Percentiles rank a stretch among this genome's conserved stretches.
Conservation (phyloP, 768 basidiomycete species). For the Serendipita vermifera region DNA sequence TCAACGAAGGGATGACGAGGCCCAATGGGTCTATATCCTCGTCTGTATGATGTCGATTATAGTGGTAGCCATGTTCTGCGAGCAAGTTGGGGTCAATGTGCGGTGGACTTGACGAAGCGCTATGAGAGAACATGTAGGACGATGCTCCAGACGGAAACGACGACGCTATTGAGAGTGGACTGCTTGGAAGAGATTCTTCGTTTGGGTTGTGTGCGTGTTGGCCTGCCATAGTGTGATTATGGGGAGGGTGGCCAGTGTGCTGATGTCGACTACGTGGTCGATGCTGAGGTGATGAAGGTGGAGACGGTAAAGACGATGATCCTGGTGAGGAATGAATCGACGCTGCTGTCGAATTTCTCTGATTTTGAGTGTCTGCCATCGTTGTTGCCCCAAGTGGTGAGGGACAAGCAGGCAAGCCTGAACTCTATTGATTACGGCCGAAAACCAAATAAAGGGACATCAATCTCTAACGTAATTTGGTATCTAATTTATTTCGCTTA, state of each 20-base stretch:
- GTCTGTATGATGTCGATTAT: background rate
- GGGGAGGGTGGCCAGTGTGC: background rate
- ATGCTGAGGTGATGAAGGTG: background rate
- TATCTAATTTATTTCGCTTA: too few relatives aligned
- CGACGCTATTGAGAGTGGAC: constrained; percentile 4
- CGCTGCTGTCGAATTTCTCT: background rate
- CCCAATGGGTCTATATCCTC: background rate
- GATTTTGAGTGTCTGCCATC: background rate
- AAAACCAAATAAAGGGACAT: too few relatives aligned
- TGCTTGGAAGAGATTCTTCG: background rate
- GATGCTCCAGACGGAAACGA: background rate
- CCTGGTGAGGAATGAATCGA: constrained; percentile 4
- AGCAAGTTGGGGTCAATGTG: constrained; percentile 1
- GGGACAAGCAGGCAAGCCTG: background rate
- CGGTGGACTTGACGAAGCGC: background rate
- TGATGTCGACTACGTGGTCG: background rate
- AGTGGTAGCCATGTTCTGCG: background rate
- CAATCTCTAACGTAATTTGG: too few relatives aligned
- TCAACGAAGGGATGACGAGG: background rate
- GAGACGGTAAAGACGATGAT: background rate
- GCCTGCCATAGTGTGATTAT: background rate
- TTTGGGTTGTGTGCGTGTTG: background rate
- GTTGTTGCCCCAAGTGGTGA: background rate
- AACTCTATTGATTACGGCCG: too few relatives aligned
- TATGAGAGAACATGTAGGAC: constrained; percentile 2